Base-by-base conservation (phyloP, 371 early-diverging fungal species). In the Dichotomocladium elegans region DNA sequence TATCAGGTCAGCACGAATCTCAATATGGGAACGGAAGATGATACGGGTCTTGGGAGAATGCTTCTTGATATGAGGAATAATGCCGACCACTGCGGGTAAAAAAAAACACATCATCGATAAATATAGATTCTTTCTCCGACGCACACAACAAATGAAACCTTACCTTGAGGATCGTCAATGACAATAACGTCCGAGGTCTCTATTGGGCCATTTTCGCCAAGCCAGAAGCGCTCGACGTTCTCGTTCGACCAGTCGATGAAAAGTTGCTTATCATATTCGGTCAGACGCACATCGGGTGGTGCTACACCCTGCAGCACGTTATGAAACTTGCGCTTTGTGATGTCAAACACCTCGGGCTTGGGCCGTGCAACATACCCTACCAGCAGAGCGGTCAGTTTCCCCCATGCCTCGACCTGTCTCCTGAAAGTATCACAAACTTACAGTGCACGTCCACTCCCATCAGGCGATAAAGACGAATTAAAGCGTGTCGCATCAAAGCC, bases 241-340 rank as follows among this genome's bases (percentile, higher is more conserved):
- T 80, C 77, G 50, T 79, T 65, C 42, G 85, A 77, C 93, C 94
- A 94, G 21, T 77, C 77, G 37, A 82, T 74, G 61, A 85, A 90
- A 10, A 74, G 54, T 19, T 74, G 61, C 60, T 86, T 89, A 42
- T 94, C 93, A 10, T 83, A 77, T 31, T 86, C 77, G 3, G 69
- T 81, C 44, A 93, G 64, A 12, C 74, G 55, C 22, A 72, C 72
- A 47, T 79, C 73, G 27, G 73, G 70, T 31, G 68, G 58, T 11
- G 90, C 86, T 17, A 92, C 91, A 46, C 90, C 90, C 76, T 94
- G 94, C 45, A 92, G 76, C 3, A 91, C 83, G 66, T 94, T 94
- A 66, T 93, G 94, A 65, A 92, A 86, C 60, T 92, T 91, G 68
- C 85, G 75, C 64, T 91, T 90, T 40, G 92, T 91, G 43, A 90